Percentiles rank a stretch among this genome's conserved stretches.
Evolutionary conservation across 1,284 basidiomycete genomes (phyloP).

Genomic region (Athelia sp.): DNA sequence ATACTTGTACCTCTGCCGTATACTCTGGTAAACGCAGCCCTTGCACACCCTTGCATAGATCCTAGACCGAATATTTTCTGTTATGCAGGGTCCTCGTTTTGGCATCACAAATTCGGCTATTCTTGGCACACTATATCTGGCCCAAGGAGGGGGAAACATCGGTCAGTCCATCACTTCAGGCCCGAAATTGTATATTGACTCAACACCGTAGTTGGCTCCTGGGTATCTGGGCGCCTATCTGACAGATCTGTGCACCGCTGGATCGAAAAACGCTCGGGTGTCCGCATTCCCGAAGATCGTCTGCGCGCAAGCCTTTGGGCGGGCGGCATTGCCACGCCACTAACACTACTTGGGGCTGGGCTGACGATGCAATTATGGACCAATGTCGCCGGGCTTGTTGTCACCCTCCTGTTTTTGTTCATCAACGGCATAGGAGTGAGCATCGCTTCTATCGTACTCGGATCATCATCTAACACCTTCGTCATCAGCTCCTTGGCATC

Average conservation of each 20-base stretch:
- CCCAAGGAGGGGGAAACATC: conserved; percentile 29
- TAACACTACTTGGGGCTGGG: conserved; percentile 12
- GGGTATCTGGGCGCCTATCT: conserved; percentile 27
- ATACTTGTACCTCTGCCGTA: conserved; percentile 8
- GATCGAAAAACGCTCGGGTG: conserved; percentile 23
- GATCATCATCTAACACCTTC: background rate
- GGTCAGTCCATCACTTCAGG: too few relatives aligned
- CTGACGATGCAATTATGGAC: conserved; percentile 9
- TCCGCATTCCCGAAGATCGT: conserved; percentile 30
- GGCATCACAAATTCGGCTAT: conserved; percentile 30
- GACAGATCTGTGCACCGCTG: conserved; percentile 27
- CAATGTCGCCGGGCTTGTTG: conserved; percentile 3
- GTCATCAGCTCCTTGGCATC: conserved; percentile 3
- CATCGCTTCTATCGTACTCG: background rate
- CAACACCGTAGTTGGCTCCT: conserved; percentile 18
- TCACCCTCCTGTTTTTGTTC: conserved; percentile 7
- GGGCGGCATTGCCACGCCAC: conserved; percentile 21
- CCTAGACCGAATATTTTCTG: too few relatives aligned
- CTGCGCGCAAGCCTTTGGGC: conserved; percentile 26
- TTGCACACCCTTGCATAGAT: background rate
- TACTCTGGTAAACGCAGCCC: conserved; percentile 1
- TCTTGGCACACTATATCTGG: conserved; percentile 30
- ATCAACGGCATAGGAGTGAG: conserved; percentile 8
- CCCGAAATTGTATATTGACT: too few relatives aligned
- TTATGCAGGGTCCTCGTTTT: conserved; percentile 24